Evolutionary conservation across 208 protist species (phyloP).

Genomic region (Balamuthia mandrillaris): DNA sequence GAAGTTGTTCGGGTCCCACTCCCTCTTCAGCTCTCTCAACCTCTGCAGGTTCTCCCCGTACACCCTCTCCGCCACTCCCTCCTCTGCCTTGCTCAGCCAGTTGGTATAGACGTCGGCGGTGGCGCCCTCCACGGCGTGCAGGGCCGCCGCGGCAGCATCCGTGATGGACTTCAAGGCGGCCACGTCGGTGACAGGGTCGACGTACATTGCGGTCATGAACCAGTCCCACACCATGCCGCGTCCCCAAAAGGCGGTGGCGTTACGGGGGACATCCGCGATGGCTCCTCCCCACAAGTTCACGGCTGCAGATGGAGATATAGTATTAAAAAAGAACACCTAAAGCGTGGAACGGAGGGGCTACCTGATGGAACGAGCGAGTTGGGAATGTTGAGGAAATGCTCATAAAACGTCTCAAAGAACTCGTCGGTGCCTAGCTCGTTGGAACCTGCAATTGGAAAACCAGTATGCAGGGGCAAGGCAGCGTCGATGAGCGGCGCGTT

Average conservation of each 20-base stretch:
- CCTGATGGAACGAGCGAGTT: not conserved
- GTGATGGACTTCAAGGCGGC: not conserved
- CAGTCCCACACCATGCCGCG: not conserved
- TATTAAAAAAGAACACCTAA: not conserved
- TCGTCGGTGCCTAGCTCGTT: not conserved
- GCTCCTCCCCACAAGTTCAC: not conserved
- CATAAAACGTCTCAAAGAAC: not conserved
- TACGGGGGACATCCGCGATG: not conserved
- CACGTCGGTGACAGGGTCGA: not conserved
- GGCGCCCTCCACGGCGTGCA: not conserved
- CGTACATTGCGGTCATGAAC: not conserved
- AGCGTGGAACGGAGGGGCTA: not conserved
- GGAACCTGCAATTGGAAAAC: not conserved
- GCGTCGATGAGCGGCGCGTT: not conserved
- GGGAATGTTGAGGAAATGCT: not conserved
- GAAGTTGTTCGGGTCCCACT: conserved; percentile 10
- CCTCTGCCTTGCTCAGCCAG: not conserved
- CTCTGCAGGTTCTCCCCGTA: not conserved
- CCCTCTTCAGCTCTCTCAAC: conserved; percentile 16
- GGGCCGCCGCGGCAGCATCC: not conserved
- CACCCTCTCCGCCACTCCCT: not conserved
- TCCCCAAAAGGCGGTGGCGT: not conserved
- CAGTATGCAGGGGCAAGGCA: not conserved
- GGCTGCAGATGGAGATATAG: not conserved
- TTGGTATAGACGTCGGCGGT: not conserved